Percentiles rank a stretch among this genome's conserved stretches.
phyloP scores from a whole-genome alignment of 352 stramenopile species.

The Phytopythium vexans region DNA sequence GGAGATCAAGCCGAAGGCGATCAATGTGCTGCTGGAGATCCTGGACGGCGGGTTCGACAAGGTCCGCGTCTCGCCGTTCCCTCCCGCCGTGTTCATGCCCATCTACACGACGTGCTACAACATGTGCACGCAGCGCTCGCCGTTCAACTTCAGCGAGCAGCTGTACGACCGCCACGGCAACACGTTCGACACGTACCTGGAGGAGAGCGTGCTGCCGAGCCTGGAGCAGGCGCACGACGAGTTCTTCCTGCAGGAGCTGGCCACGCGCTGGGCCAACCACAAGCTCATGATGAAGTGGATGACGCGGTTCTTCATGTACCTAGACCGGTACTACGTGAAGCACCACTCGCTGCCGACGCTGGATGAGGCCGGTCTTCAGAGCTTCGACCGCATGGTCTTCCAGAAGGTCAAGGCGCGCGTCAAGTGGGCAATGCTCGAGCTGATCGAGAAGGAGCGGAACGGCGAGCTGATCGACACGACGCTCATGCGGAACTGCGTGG shows the following conservation, averaged over 20 bases:
- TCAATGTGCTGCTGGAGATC: slow-evolving; percentile 85
- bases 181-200: slow-evolving; percentile 85
- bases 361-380: slow-evolving; percentile 86
- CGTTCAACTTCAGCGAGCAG: slow-evolving; percentile 99
- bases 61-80: slow-evolving; percentile 76
- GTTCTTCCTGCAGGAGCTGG: slow-evolving; percentile 96
- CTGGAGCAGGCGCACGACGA: slow-evolving; percentile 89
- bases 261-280: slow-evolving; percentile 97
- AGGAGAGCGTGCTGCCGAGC: slow-evolving; percentile 87
- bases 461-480: slow-evolving; percentile 97
- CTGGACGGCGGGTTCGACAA: slow-evolving; percentile 86
- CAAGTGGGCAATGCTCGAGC: slow-evolving; percentile 90
- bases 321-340: slow-evolving; percentile 98
- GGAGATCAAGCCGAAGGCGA: slow-evolving; percentile 88
- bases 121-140: slow-evolving; percentile 99
- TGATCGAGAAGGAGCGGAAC: slow-evolving; percentile 98
- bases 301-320: slow-evolving; percentile 99
- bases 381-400: slow-evolving; percentile 82
- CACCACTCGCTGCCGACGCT: slow-evolving; percentile 97
- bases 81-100: slow-evolving; percentile 83
- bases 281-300: slow-evolving; percentile 99
- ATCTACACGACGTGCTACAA: slow-evolving; percentile 97
- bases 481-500: slow-evolving; percentile 95
- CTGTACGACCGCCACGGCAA: slow-evolving; percentile 97
- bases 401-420: slow-evolving; percentile 81